phyloP scores from a whole-genome alignment of 768 basidiomycete genomes.

The Trametes gibbosa region DNA sequence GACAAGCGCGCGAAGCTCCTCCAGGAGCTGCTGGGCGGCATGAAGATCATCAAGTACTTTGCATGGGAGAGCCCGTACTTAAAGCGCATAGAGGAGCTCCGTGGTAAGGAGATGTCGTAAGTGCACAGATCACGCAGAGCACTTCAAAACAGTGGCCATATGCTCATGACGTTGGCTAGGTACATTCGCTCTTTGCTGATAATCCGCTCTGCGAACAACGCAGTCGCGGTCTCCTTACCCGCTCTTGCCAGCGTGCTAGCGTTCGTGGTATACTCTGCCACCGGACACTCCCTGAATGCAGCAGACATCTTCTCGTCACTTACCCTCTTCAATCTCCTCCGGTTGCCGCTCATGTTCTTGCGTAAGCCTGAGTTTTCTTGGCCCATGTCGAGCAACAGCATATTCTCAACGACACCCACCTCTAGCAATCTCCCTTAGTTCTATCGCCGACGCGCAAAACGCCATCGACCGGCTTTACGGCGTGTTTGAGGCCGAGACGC shows the following conservation, averaged over 20 bases:
- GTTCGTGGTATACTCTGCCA: slow-evolving; percentile 73
- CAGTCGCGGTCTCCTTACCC: slow-evolving; percentile 70
- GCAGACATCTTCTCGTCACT: slow-evolving; percentile 81
- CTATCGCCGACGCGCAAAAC: slow-evolving; percentile 83
- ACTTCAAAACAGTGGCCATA: background rate
- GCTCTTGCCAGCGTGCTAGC: slow-evolving; percentile 75
- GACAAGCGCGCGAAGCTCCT: slow-evolving; percentile 87
- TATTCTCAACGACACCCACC: slow-evolving; percentile 4
- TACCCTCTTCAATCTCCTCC: slow-evolving; percentile 78
- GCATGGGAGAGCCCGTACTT: slow-evolving; percentile 86
- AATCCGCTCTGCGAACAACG: slow-evolving; percentile 63
- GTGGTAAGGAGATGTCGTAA: slow-evolving; percentile 69
- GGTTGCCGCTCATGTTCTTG: slow-evolving; percentile 77
- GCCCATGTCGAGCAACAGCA: background rate
- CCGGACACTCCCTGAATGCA: slow-evolving; percentile 66
- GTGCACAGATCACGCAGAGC: slow-evolving; percentile 21
- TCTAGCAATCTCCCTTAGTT: slow-evolving; percentile 62
- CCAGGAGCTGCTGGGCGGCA: slow-evolving; percentile 85
- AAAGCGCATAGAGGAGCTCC: slow-evolving; percentile 63
- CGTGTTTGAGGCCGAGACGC: slow-evolving; percentile 82
- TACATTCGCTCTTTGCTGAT: slow-evolving; percentile 67
- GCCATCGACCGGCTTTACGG: slow-evolving; percentile 73
- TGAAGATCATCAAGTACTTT: slow-evolving; percentile 92
- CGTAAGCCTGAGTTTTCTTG: slow-evolving; percentile 31
- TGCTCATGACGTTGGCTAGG: slow-evolving; percentile 29